Evolutionary conservation across 306 rosid genomes (phyloP).

Genomic region (Oxytropis ochrocephala): DNA sequence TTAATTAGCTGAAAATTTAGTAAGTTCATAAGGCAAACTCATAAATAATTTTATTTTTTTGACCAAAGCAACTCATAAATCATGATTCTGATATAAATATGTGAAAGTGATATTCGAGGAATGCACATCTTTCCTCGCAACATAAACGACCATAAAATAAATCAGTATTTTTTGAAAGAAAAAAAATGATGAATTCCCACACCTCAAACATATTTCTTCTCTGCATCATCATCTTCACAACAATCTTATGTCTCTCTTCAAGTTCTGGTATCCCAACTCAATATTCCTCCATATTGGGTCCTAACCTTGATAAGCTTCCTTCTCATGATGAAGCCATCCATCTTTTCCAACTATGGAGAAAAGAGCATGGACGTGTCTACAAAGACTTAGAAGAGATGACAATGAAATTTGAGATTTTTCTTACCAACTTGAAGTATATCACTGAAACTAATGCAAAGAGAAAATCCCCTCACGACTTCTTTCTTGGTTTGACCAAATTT

Average conservation of each 20-base stretch:
- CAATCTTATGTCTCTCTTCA: conserved; percentile 21
- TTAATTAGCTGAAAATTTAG: too few species aligned
- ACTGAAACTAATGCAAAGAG: conserved; percentile 33
- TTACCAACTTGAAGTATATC: conserved; percentile 35
- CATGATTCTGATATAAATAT: too few species aligned
- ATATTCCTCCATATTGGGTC: conserved; percentile 30
- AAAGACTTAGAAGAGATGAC: conserved; percentile 25
- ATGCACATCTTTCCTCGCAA: neutral
- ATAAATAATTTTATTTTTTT: too few species aligned
- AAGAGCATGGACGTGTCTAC: conserved; percentile 38
- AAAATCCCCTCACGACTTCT: neutral
- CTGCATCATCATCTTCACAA: neutral
- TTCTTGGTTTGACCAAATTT: conserved; percentile 44
- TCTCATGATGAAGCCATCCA: conserved; percentile 29
- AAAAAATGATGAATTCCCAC: neutral
- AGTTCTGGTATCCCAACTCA: conserved; percentile 15
- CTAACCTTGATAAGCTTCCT: conserved; percentile 26
- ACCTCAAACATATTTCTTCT: neutral
- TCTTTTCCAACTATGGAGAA: conserved; percentile 44
- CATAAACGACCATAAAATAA: neutral
- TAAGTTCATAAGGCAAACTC: too few species aligned
- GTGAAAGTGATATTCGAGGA: neutral
- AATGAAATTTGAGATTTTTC: conserved; percentile 44
- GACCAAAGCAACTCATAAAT: too few species aligned
- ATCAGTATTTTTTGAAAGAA: neutral